Evolutionary conservation across 306 rosid genomes (phyloP), one percentile per base, ranked within the genome.

Genomic region (Corylus americana): DNA sequence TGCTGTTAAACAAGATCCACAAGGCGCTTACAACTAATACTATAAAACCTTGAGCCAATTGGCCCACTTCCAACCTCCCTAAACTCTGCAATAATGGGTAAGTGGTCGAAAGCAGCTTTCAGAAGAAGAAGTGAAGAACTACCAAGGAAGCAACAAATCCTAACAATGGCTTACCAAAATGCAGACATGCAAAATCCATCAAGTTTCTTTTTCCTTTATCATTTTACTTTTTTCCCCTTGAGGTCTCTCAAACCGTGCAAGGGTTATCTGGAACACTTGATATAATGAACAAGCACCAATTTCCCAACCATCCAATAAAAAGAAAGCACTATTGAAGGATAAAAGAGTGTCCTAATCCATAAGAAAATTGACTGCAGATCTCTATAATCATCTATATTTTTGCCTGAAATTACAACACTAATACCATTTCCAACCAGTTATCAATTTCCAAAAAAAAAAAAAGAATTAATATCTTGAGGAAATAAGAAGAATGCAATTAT

Each of bases 41-140:
- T 17, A 17, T 39, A 66, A 66, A 66, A 8, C 71, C 48, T 42
- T 17, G 7, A 39, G 27, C 47, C 49, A 9, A 67, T 37, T 7
- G 7, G 37, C 49, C 39, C 71, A 39, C 25, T 67, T 66, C 49
- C 71, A 66, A 17, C 71, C 66, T 59, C 71, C 71, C 71, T 16
- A 66, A 66, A 35, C 22, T 66, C 50, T 1, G 42, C 1, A 0
- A 37, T 39, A 39, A 39, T 39, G 48, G 47, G 11, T 3, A 37
- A 64, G 45, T 37, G 45, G 7, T 37, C n/a, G 7, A 64, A 27
- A 61, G 70, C 17, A 64, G 47, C 70, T 35, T 67, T 39, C 16
- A 67, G 13, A 67, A 67, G 25, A 22, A 22, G 25, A 22, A 22
- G 25, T 22, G 25, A 22, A 22, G 51, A 8, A 16, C 25, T 39